Evolutionary conservation across 208 protist genomes (phyloP).

Genomic region (Acanthamoeba culbertsoni): DNA sequence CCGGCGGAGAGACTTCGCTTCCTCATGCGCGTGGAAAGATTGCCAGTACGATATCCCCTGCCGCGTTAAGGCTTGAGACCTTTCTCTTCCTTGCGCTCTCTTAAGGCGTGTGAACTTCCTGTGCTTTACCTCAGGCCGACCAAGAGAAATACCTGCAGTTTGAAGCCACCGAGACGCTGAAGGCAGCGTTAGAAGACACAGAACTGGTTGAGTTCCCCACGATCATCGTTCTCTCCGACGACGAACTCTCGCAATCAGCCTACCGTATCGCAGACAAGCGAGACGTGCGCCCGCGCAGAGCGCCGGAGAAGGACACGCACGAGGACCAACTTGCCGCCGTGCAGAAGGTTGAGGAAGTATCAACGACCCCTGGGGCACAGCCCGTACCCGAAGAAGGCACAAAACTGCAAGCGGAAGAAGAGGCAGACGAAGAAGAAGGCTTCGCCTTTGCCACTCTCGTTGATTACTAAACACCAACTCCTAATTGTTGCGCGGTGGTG

Average conservation of each 20-base stretch:
- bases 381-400: neutral
- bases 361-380: neutral
- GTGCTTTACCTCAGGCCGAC: neutral
- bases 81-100: neutral
- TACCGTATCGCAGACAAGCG: neutral
- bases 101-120: neutral
- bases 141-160: constrained; percentile 3
- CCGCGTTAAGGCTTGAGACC: neutral
- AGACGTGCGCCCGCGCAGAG: neutral
- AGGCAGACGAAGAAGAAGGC: neutral
- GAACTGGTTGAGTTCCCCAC: constrained; percentile 15
- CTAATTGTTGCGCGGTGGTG: too few species aligned
- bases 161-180: neutral
- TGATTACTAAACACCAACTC: too few species aligned
- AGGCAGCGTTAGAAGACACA: neutral
- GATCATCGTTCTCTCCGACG: neutral
- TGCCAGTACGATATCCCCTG: neutral
- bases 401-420: too few species aligned
- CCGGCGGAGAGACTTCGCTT: neutral
- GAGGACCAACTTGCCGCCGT: neutral
- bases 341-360: neutral
- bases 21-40: neutral
- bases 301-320: neutral
- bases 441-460: constrained; percentile 8
- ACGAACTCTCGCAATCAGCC: neutral